Evolutionary conservation across 2,329 filamentous ascomycete species (phyloP).

Genomic region (Hymenoscyphus scutula): DNA sequence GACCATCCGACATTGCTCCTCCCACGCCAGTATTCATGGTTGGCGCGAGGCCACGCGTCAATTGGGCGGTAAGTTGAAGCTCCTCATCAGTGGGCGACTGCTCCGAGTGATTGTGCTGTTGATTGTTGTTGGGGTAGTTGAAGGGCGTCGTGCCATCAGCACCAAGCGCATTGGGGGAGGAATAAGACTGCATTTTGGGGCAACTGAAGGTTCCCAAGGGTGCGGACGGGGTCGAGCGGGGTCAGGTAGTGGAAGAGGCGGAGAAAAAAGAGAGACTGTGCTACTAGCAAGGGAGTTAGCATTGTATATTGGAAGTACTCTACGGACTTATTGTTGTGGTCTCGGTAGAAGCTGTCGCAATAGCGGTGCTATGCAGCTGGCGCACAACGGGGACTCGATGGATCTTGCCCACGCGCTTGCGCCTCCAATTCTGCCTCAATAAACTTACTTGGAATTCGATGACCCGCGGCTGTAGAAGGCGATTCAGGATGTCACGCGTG

Average conservation of each 20-base stretch:
- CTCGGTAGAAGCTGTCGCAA: conserved; percentile 13
- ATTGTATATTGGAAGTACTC: conserved; percentile 23
- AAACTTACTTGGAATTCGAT: conserved; percentile 10
- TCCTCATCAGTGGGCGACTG: conserved; percentile 43
- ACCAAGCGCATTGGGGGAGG: conserved; percentile 32
- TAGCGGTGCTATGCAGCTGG: neutral
- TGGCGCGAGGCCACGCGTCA: conserved; percentile 45
- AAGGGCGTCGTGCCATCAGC: conserved; percentile 32
- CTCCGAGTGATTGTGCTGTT: conserved; percentile 29
- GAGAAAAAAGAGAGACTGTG: conserved; percentile 1
- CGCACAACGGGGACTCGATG: conserved; percentile 3
- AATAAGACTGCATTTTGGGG: conserved; percentile 33
- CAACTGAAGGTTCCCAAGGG: neutral
- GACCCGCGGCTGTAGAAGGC: neutral
- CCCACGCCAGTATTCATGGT: conserved; percentile 39
- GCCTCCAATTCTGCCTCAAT: conserved; percentile 26
- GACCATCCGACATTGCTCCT: conserved; percentile 39
- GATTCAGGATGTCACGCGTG: neutral
- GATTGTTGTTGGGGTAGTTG: conserved; percentile 26
- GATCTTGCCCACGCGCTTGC: conserved; percentile 4
- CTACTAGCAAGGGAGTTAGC: conserved; percentile 26
- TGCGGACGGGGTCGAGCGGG: conserved; percentile 10
- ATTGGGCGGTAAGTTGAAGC: conserved; percentile 44
- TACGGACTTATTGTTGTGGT: conserved; percentile 13
- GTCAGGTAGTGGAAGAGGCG: neutral